Evolutionary conservation across 129 eudicot genomes (phyloP), one percentile per base, ranked within the genome.

Genomic region (Gnaphalium uliginosum): DNA sequence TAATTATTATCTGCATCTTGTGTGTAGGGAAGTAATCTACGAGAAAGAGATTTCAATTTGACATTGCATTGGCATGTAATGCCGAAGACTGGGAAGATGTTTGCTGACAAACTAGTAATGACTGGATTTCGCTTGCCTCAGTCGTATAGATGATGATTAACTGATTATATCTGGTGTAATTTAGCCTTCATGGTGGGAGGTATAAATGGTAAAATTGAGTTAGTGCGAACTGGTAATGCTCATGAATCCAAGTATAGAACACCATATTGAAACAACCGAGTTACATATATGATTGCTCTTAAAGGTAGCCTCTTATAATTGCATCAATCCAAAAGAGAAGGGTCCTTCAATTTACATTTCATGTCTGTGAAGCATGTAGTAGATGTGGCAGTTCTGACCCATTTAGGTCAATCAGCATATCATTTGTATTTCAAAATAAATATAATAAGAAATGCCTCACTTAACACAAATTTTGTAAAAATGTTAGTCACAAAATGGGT

Each of bases 11-110:
- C 0, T 19, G 26, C 26, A 56, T 56, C 14, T 58, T 1, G 5
- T 4, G 43, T 78, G 59, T 33, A 93, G 98, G 98, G 98, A 80
- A 86, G 89, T 86, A 93, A 86, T 69, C 90, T 93, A 21, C 84
- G 90, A 18, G 95, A 87, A 58, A 88, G 74, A 84, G 90, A 86
- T 19, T 88, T 84, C 60, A 93, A 93, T 78, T 66, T 93, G 83
- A 90, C 98, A 7, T 77, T 93, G 85, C 98, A 90, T 60, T 93
- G 98, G 98, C 98, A 93, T 71, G 95, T 93, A 14, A 93, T 93
- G 98, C 98, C 96, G 6, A 93, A 90, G 84, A 93, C 98, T 2
- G 98, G 98, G 64, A 93, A 87, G 86, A 93, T 93, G 98, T 86
- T 88, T 78, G 86, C 92, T 7, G 92, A 86, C 86, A 93, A 93